phyloP scores from a whole-genome alignment of 2,329 filamentous ascomycete genomes.

The Epichloe uncinata region DNA sequence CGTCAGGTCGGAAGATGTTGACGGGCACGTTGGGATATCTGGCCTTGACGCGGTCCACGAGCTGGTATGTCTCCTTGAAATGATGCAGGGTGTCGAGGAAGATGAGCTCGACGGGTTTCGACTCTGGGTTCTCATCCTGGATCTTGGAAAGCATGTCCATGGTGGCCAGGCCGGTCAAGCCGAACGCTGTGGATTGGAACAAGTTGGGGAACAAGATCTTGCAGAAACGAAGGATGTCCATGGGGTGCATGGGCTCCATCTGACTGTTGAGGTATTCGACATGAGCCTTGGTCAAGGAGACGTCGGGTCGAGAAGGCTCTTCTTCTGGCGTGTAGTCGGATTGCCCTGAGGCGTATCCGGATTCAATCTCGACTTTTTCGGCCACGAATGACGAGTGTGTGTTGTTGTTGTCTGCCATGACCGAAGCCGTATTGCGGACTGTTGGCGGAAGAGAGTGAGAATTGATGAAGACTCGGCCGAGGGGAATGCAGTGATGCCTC shows the following conservation, averaged over 20 bases:
- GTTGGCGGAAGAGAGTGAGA: too few species aligned
- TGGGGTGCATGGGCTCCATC: slow-evolving; percentile 72
- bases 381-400: slow-evolving; percentile 26
- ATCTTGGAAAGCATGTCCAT: slow-evolving; percentile 78
- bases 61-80: slow-evolving; percentile 61
- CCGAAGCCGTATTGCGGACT: not conserved
- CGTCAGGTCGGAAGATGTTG: slow-evolving; percentile 82
- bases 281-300: slow-evolving; percentile 79
- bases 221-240: slow-evolving; percentile 88
- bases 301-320: slow-evolving; percentile 45
- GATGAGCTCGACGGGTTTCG: slow-evolving; percentile 50
- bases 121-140: slow-evolving; percentile 46
- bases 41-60: slow-evolving; percentile 60
- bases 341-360: slow-evolving; percentile 62
- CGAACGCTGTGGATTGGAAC: slow-evolving; percentile 77
- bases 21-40: slow-evolving; percentile 69
- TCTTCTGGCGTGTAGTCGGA: slow-evolving; percentile 27
- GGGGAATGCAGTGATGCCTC: not conserved
- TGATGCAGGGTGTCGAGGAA: slow-evolving; percentile 79
- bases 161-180: slow-evolving; percentile 66
- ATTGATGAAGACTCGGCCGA: not conserved
- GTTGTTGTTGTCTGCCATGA: slow-evolving; percentile 23
- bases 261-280: slow-evolving; percentile 84
- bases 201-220: slow-evolving; percentile 81
- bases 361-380: slow-evolving; percentile 48